Evolutionary conservation across 78 protist species (phyloP).

Genomic region (slime mould (Dictyostelium discoideum)): DNA sequence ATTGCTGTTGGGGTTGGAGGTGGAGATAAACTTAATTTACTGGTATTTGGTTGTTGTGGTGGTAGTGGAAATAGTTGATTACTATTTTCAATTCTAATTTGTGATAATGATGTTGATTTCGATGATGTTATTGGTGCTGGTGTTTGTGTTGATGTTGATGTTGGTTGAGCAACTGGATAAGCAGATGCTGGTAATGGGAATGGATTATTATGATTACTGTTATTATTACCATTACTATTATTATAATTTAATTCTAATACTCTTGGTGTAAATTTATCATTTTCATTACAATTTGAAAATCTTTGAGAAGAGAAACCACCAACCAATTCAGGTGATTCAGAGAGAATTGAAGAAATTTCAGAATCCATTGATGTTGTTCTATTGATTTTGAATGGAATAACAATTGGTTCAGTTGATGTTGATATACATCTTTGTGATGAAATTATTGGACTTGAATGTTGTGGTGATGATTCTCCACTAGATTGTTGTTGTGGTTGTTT

Average conservation of each 20-base stretch:
- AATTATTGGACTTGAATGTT: background rate
- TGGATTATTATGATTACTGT: background rate
- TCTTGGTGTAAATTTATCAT: conserved; percentile 3
- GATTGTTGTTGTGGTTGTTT: background rate
- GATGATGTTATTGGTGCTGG: background rate
- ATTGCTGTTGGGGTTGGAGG: background rate
- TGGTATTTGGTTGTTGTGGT: background rate
- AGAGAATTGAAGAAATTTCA: background rate
- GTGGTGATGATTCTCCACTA: background rate
- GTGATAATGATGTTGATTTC: background rate
- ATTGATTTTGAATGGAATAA: background rate
- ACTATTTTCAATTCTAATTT: background rate
- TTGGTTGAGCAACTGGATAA: background rate
- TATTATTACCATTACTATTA: background rate
- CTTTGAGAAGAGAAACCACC: background rate
- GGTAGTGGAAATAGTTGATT: background rate
- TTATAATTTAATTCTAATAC: background rate
- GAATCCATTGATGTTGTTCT: background rate
- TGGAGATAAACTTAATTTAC: background rate
- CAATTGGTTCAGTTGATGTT: background rate
- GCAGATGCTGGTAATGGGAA: background rate
- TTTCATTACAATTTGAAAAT: background rate
- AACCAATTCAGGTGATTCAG: background rate
- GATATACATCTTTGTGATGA: conserved; percentile 17
- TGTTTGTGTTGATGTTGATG: background rate